phyloP scores from a whole-genome alignment of 73 alveolate species.

The Stentor roeselii region DNA sequence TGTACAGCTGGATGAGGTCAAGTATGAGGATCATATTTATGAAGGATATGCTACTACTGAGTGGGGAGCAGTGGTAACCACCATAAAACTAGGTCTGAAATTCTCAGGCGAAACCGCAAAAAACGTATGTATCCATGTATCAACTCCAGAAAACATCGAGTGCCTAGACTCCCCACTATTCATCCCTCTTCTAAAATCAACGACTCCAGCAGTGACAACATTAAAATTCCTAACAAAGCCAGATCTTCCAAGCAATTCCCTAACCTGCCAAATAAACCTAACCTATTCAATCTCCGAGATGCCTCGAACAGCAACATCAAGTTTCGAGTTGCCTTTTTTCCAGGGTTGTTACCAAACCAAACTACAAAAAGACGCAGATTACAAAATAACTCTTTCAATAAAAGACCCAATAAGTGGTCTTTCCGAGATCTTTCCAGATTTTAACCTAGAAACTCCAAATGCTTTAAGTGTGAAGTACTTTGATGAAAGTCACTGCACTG shows the following conservation, averaged over 20 bases:
- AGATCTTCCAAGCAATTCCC: background rate
- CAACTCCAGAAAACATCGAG: background rate
- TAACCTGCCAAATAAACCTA: background rate
- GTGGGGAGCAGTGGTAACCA: background rate
- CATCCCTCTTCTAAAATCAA: background rate
- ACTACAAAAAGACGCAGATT: background rate
- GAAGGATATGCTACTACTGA: conserved; percentile 17
- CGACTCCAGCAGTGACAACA: background rate
- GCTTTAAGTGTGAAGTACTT: conserved; percentile 42
- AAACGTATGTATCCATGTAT: background rate
- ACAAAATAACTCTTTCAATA: conserved; percentile 11
- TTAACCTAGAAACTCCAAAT: conserved; percentile 42
- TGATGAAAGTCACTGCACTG: conserved; percentile 43
- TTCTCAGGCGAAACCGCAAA: background rate
- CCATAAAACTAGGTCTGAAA: background rate
- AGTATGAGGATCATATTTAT: background rate
- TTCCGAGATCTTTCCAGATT: background rate
- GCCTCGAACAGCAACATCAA: background rate
- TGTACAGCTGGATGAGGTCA: background rate
- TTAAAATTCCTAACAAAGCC: conserved; percentile 15
- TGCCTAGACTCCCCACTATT: conserved; percentile 12
- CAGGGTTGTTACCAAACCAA: conserved; percentile 1
- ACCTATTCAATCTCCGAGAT: background rate
- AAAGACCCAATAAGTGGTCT: background rate
- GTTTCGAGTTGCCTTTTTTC: background rate